Conservation (phyloP, 495 filamentous ascomycete species). For the Neurospora sp. region DNA sequence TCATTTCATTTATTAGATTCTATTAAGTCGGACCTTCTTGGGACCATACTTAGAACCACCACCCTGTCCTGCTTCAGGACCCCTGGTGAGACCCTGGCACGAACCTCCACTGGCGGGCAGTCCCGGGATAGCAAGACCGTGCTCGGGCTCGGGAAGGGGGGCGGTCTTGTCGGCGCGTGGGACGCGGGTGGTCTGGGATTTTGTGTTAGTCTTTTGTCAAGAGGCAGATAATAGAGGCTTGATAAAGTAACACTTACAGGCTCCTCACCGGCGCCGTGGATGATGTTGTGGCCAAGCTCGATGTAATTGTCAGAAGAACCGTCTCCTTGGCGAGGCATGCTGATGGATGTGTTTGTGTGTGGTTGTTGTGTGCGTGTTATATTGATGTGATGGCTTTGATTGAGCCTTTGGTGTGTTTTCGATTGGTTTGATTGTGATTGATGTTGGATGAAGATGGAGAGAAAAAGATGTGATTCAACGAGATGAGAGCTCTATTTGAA, state of each 20-base stretch:
- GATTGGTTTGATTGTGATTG: not conserved
- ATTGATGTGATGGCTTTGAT: not conserved
- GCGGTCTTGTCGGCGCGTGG: slow-evolving; percentile 32
- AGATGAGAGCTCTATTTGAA: not conserved
- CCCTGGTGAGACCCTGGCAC: slow-evolving; percentile 20
- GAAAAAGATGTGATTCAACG: not conserved
- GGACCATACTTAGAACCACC: not conserved
- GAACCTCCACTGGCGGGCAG: slow-evolving; percentile 22
- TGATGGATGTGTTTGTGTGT: slow-evolving; percentile 1
- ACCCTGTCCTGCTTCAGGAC: slow-evolving; percentile 19
- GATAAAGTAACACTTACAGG: slow-evolving; percentile 9
- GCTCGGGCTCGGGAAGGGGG: slow-evolving; percentile 24
- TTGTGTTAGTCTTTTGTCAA: not conserved
- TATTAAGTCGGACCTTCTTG: not conserved
- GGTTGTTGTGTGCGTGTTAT: not conserved
- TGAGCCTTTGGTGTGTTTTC: not conserved
- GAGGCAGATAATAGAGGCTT: not conserved
- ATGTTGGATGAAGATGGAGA: not conserved
- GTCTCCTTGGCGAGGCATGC: slow-evolving; percentile 32
- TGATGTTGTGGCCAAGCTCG: slow-evolving; percentile 27
- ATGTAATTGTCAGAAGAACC: slow-evolving; percentile 27
- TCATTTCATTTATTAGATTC: not conserved
- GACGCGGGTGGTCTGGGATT: slow-evolving; percentile 15
- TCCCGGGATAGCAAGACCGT: slow-evolving; percentile 22
- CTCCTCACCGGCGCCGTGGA: slow-evolving; percentile 27